phyloP scores from a whole-genome alignment of 2,329 filamentous ascomycete genomes.

The Rachicladosporium sp. region DNA sequence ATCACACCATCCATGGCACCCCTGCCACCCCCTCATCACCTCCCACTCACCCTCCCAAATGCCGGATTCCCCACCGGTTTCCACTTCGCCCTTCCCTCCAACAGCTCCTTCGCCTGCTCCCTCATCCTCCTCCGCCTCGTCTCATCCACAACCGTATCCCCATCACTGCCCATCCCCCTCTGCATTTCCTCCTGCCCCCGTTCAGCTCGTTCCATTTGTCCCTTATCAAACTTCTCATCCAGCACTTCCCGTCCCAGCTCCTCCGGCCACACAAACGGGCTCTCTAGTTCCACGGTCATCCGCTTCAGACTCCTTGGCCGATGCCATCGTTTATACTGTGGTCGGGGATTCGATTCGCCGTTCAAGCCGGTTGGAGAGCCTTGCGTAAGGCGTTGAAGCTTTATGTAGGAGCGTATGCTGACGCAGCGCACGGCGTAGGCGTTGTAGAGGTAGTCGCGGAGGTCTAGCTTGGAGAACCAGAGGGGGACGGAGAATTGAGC shows the following conservation, averaged over 20 bases:
- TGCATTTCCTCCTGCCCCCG: conserved; percentile 29
- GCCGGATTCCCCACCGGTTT: conserved; percentile 13
- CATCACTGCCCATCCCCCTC: conserved; percentile 22
- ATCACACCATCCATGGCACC: conserved; percentile 2
- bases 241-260: conserved; percentile 34
- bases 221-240: conserved; percentile 35
- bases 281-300: conserved; percentile 84
- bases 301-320: conserved; percentile 67
- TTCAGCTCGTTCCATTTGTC: conserved; percentile 14
- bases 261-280: conserved; percentile 81
- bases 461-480: conserved; percentile 87
- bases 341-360: conserved; percentile 6
- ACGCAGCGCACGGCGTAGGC: conserved; percentile 65
- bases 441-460: conserved; percentile 88
- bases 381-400: conserved; percentile 52
- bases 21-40: neutral
- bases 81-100: conserved; percentile 52
- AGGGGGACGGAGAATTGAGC: conserved; percentile 86
- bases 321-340: conserved; percentile 42
- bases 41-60: conserved; percentile 1
- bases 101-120: conserved; percentile 50
- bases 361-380: conserved; percentile 22
- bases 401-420: conserved; percentile 67
- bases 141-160: conserved; percentile 28
- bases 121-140: conserved; percentile 35